A percentile compares a stretch with the other conserved stretches of the same genome.
phyloP scores from a whole-genome alignment of 768 basidiomycete species.

The Phlegmacium glaucopus region DNA sequence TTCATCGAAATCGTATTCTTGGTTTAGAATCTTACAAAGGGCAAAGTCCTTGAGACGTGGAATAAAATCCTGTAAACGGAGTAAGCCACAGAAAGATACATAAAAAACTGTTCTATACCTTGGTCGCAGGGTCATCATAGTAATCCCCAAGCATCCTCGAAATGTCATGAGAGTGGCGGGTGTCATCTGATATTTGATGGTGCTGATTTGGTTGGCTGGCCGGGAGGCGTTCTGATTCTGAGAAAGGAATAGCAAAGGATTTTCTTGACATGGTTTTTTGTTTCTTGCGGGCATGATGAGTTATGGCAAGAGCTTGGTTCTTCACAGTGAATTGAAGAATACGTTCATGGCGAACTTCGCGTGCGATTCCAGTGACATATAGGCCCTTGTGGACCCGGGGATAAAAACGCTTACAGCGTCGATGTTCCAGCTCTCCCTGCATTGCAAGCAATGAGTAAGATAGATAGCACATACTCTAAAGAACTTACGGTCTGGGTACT shows the following conservation, averaged over 20 bases:
- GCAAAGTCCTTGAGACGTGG: slow-evolving; percentile 25
- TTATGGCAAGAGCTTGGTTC: background rate
- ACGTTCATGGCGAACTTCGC: background rate
- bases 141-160: slow-evolving; percentile 3
- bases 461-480: background rate
- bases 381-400: slow-evolving; percentile 9
- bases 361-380: slow-evolving; percentile 5
- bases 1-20: slow-evolving; percentile 22
- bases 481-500: slow-evolving; percentile 13
- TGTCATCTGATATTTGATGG: slow-evolving; percentile 8
- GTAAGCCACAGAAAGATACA: background rate
- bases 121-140: slow-evolving; percentile 20
- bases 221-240: background rate
- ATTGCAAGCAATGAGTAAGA: background rate
- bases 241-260: no score
- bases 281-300: background rate
- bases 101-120: slow-evolving; percentile 14
- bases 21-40: slow-evolving; percentile 20
- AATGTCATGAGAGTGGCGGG: background rate
- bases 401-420: slow-evolving; percentile 9
- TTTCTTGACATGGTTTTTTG: background rate
- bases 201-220: slow-evolving; percentile 6
- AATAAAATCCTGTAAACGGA: slow-evolving; percentile 23
- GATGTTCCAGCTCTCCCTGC: slow-evolving; percentile 12
- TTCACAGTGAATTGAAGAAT: background rate